Evolutionary conservation across 805 yeast species (phyloP), one percentile per base, ranked within the genome.

Genomic region (Cyberlindnera petersonii): DNA sequence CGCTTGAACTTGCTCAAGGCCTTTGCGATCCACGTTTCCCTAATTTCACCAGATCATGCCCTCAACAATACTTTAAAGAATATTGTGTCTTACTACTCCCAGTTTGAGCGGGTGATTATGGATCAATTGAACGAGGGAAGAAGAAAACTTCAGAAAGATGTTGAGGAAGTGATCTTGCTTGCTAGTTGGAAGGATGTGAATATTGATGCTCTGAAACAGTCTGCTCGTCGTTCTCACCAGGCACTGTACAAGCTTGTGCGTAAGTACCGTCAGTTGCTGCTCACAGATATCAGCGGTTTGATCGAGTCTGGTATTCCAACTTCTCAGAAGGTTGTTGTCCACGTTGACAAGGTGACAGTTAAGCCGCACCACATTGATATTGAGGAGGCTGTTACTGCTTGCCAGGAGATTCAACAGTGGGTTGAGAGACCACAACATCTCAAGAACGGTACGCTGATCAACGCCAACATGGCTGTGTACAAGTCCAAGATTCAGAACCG

Each of bases 141-240:
- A 58, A 76, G 72, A 51, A 59, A 63, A 3, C 64, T 91, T 24
- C 86, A 81, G 42, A 91, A 89, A 55, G 87, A 87, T 35, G 75
- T 93, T 9, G 71, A 78, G 24, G 98, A 93, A 42, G 81, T 88
- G 4, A 87, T 93, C 30, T 64, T 86, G 31, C 68, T 93, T 13
- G 97, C 98, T 2, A 86, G 96, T 53, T 94, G 98, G 98, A 88
- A 89, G 51, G 99, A 93, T 64, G 89, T 88, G 10, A 94, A 93
- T 54, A 77, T 88, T 31, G 94, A 85, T 55, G 96, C 98, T 0
- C 70, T 93, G 53, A 88, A 86, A 50, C 97, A 89, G 61, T 86
- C 96, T 61, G 93, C 98, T 6, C 79, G 87, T 47, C 76, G 83
- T 33, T 88, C 97, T 1, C 98, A 94, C 56, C 77, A 78, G 47